These are phyloP conservation scores for Heterobasidion parviporum DNA, from an alignment of 1,284 basidiomycete genomes.

Conservation along the genomic window DNA sequence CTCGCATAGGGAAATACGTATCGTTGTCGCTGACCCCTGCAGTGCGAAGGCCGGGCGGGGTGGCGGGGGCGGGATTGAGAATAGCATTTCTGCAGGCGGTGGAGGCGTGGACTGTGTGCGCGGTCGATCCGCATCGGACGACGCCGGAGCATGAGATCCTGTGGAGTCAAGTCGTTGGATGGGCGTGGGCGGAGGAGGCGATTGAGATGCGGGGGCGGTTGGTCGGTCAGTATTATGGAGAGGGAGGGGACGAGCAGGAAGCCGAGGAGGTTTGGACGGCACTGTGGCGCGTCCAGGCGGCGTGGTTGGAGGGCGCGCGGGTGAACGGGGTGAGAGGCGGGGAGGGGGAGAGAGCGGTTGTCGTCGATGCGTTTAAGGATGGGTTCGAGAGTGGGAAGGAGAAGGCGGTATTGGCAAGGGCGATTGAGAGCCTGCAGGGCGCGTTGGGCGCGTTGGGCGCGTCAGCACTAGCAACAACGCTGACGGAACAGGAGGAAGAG, in stretches of 20 bases:
- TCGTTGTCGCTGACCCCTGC: conserved; percentile 19
- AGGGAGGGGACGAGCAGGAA: conserved; percentile 10
- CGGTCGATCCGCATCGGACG: conserved; percentile 83
- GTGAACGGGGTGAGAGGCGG: conserved; percentile 67
- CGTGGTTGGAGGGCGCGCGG: conserved; percentile 68
- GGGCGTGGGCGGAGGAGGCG: conserved; percentile 67
- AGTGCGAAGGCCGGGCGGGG: conserved; percentile 21
- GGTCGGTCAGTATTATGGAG: neutral
- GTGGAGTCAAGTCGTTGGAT: conserved; percentile 79
- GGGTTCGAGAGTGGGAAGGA: conserved; percentile 36
- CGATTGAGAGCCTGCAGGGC: conserved; percentile 23
- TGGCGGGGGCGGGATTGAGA: conserved; percentile 18
- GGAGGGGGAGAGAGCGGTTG: conserved; percentile 44
- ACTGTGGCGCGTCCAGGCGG: conserved; percentile 49
- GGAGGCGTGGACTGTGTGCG: conserved; percentile 74
- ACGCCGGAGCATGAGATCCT: conserved; percentile 81
- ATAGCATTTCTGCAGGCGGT: conserved; percentile 48
- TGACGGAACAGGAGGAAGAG: conserved; percentile 1
- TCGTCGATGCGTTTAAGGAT: conserved; percentile 24
- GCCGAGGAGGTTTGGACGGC: conserved; percentile 30
- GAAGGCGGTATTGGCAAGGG: conserved; percentile 25
- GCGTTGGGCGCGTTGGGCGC: conserved; percentile 1
- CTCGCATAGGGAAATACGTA: conserved; percentile 35
- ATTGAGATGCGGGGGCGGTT: conserved; percentile 26
- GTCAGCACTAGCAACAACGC: no score